phyloP scores from a whole-genome alignment of 2,329 filamentous ascomycete species.

The Colletotrichum tropicicola region DNA sequence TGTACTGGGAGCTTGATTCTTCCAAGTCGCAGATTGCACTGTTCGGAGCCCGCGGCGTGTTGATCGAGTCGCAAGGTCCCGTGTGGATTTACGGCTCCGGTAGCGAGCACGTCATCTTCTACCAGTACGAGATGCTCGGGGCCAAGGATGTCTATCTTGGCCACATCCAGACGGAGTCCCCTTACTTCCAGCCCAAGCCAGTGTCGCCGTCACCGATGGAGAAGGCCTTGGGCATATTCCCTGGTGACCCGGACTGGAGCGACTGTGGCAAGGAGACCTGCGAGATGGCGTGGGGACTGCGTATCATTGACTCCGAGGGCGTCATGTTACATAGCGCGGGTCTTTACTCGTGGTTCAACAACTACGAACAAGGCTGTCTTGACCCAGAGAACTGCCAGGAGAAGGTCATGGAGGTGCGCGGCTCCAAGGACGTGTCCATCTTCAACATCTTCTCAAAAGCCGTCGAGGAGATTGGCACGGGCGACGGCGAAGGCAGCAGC shows the following conservation, averaged over 20 bases:
- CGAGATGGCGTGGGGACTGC: conserved; percentile 57
- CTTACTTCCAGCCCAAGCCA: conserved; percentile 65
- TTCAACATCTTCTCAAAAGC: conserved; percentile 34
- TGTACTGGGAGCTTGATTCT: background rate
- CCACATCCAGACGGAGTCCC: conserved; percentile 63
- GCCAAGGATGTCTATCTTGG: conserved; percentile 59
- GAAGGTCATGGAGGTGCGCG: conserved; percentile 30
- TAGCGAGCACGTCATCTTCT: conserved; percentile 57
- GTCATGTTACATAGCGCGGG: conserved; percentile 62
- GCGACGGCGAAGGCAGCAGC: conserved; percentile 19
- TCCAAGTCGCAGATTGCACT: conserved; percentile 39
- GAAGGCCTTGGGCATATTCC: background rate
- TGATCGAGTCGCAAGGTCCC: conserved; percentile 41
- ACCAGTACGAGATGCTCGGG: conserved; percentile 57
- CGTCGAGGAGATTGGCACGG: conserved; percentile 25
- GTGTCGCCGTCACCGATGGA: background rate
- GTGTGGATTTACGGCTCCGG: conserved; percentile 50
- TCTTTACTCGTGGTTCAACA: conserved; percentile 68
- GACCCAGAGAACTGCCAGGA: conserved; percentile 56
- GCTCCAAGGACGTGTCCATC: conserved; percentile 28
- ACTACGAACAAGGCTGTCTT: conserved; percentile 62
- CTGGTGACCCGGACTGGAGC: conserved; percentile 27
- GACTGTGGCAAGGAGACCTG: conserved; percentile 42
- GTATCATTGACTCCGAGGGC: conserved; percentile 56
- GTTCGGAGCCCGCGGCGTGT: conserved; percentile 42